A percentile compares a stretch with the other conserved stretches of the same genome.
These are phyloP conservation scores for Arabis alpina DNA, from an alignment of 345 rosid genomes.

Conservation along the genomic window DNA sequence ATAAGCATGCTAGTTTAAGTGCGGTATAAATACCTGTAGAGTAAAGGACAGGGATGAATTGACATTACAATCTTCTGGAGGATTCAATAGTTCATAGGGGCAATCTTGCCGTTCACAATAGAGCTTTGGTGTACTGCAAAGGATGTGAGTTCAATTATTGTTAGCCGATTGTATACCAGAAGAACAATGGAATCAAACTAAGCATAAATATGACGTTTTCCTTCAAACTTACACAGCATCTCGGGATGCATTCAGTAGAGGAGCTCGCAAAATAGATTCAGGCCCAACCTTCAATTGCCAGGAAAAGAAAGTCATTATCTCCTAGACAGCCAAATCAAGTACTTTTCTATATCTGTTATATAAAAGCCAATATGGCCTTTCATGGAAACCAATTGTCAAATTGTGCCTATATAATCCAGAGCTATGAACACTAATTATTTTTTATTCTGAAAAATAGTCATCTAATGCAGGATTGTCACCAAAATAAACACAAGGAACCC, in stretches of 20 bases:
- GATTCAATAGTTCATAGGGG: conserved; percentile 82
- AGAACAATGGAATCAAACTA: conserved; percentile 20
- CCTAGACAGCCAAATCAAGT: conserved; percentile 21
- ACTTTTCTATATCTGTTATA: conserved; percentile 16
- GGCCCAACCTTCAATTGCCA: conserved; percentile 78
- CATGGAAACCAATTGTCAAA: conserved; percentile 18
- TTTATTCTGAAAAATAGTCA: conserved; percentile 20
- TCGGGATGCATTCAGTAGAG: conserved; percentile 74
- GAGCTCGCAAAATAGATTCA: conserved; percentile 91
- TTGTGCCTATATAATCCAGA: conserved; percentile 11
- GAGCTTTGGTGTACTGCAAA: conserved; percentile 80
- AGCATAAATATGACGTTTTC: conserved; percentile 24
- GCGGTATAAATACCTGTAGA: conserved; percentile 71
- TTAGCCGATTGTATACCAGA: conserved; percentile 9
- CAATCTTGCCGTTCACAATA: conserved; percentile 80
- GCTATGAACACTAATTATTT: conserved; percentile 29
- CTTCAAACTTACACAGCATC: conserved; percentile 77
- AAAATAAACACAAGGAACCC: conserved; percentile 23
- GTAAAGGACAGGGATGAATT: conserved; percentile 94
- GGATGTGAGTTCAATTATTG: conserved; percentile 29
- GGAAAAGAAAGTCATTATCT: conserved; percentile 21
- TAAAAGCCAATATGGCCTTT: conserved; percentile 15
- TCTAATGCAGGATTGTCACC: conserved; percentile 26
- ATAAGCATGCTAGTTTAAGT: conserved; percentile 25
- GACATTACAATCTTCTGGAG: conserved; percentile 99